Percentiles rank a stretch among this genome's conserved stretches.
phyloP scores from a whole-genome alignment of 202 grass and related monocot genomes.

The Panicum virgatum region DNA sequence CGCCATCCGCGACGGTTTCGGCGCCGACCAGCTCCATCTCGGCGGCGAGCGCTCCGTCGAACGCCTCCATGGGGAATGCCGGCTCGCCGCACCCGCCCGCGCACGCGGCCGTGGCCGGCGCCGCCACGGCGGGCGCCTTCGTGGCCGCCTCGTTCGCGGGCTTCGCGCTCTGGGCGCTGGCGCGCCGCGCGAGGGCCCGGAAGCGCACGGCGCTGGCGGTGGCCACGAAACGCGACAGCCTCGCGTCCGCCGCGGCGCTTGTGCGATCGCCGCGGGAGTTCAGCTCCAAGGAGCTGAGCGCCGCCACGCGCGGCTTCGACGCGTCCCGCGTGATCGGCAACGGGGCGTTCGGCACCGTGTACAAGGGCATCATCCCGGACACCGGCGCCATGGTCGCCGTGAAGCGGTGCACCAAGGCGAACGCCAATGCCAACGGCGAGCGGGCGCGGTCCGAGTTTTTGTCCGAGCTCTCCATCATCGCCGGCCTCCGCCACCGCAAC shows the following conservation, averaged over 20 bases:
- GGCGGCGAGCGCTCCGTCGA: conserved; percentile 36
- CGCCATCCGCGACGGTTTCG: not conserved
- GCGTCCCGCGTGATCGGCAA: conserved; percentile 77
- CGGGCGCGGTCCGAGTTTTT: conserved; percentile 82
- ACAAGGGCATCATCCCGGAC: conserved; percentile 91
- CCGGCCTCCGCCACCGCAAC: conserved; percentile 87
- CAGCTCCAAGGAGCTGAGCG: conserved; percentile 81
- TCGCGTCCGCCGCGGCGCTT: conserved; percentile 61
- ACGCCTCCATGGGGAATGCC: not conserved
- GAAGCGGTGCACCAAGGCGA: conserved; percentile 71
- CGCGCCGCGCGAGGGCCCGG: conserved; percentile 35
- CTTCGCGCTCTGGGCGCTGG: conserved; percentile 67
- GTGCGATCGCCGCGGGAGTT: conserved; percentile 71
- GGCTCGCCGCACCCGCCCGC: conserved; percentile 2
- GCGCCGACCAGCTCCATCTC: conserved; percentile 38
- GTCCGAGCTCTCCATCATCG: conserved; percentile 94
- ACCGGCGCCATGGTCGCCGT: conserved; percentile 96
- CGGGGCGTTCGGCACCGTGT: conserved; percentile 89
- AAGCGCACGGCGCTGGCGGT: conserved; percentile 21
- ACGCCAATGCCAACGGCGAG: conserved; percentile 18
- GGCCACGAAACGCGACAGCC: conserved; percentile 40
- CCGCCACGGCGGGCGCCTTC: conserved; percentile 69
- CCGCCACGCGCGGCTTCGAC: conserved; percentile 61
- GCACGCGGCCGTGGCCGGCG: conserved; percentile 72
- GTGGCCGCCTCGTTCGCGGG: conserved; percentile 70